A percentile compares a stretch with the other conserved stretches of the same genome.
Conservation (phyloP, 768 basidiomycete species). For the Phylloporus scabripes region DNA sequence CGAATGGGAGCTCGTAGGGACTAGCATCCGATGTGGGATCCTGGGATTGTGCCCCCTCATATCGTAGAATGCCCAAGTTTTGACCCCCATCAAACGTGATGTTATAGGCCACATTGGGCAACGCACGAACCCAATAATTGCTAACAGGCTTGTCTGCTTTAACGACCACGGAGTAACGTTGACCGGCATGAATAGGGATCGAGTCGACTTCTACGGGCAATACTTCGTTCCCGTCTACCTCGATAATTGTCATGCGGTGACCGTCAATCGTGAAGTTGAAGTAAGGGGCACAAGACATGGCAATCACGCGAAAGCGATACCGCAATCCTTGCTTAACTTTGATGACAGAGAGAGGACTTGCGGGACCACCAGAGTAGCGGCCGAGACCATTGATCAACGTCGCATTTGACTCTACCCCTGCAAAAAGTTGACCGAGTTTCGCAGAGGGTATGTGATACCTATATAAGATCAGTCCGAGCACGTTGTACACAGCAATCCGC, state of each 20-base stretch:
- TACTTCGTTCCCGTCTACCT: background rate
- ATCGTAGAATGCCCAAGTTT: slow-evolving; percentile 42
- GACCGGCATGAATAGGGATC: background rate
- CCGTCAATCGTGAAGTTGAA: background rate
- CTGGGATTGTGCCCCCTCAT: slow-evolving; percentile 35
- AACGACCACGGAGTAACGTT: background rate
- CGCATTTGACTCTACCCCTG: slow-evolving; percentile 24
- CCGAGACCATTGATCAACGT: slow-evolving; percentile 33
- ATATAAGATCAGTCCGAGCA: slow-evolving; percentile 1
- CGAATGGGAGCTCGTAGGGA: background rate
- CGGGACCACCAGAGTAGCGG: background rate
- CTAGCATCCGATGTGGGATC: slow-evolving; percentile 9
- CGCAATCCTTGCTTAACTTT: background rate
- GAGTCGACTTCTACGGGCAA: background rate
- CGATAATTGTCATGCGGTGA: background rate
- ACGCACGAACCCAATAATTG: background rate
- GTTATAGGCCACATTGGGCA: background rate
- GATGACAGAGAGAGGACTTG: background rate
- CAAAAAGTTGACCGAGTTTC: slow-evolving; percentile 6
- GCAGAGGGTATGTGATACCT: slow-evolving; percentile 33
- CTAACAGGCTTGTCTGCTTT: background rate
- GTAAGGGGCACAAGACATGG: background rate
- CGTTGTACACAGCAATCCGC: background rate
- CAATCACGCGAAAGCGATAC: background rate
- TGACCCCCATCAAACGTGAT: background rate